Percentiles rank a stretch among this genome's conserved stretches.
Evolutionary conservation across 352 stramenopile species (phyloP).

Genomic region (Peronospora tabacina): DNA sequence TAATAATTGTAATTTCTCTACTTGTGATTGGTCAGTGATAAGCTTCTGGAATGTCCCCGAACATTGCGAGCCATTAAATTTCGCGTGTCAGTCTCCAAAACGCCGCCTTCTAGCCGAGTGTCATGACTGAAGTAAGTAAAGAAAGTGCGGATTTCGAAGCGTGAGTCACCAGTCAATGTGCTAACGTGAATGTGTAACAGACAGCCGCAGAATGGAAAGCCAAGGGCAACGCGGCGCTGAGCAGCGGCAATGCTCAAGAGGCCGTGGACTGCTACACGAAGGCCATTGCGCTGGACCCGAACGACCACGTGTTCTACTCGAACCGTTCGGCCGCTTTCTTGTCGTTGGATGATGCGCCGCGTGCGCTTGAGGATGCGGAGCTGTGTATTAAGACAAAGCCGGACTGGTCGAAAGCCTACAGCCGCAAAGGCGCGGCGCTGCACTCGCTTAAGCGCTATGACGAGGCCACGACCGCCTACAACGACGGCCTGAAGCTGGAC

Average conservation of each 20-base stretch:
- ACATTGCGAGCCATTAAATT: neutral
- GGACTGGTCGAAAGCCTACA: conserved; percentile 96
- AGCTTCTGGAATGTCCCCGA: conserved; percentile 7
- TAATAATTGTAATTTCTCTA: neutral
- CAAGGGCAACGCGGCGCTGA: conserved; percentile 93
- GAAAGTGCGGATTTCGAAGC: neutral
- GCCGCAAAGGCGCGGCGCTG: conserved; percentile 94
- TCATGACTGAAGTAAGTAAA: conserved; percentile 23
- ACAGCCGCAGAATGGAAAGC: conserved; percentile 84
- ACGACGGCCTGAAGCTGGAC: conserved; percentile 87
- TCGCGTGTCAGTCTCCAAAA: neutral
- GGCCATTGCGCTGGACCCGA: conserved; percentile 92
- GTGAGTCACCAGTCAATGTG: neutral
- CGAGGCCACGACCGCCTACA: conserved; percentile 78
- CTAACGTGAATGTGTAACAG: neutral
- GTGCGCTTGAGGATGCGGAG: conserved; percentile 95
- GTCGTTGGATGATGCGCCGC: conserved; percentile 84
- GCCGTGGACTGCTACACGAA: conserved; percentile 96
- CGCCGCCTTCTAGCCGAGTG: neutral
- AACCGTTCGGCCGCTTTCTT: conserved; percentile 99
- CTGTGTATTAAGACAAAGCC: conserved; percentile 91
- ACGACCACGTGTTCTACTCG: conserved; percentile 97
- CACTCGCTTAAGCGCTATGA: conserved; percentile 89
- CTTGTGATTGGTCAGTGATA: neutral
- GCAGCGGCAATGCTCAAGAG: conserved; percentile 89